Evolutionary conservation across 768 basidiomycete genomes (phyloP).

Genomic region (Calocybe gangraenosa): DNA sequence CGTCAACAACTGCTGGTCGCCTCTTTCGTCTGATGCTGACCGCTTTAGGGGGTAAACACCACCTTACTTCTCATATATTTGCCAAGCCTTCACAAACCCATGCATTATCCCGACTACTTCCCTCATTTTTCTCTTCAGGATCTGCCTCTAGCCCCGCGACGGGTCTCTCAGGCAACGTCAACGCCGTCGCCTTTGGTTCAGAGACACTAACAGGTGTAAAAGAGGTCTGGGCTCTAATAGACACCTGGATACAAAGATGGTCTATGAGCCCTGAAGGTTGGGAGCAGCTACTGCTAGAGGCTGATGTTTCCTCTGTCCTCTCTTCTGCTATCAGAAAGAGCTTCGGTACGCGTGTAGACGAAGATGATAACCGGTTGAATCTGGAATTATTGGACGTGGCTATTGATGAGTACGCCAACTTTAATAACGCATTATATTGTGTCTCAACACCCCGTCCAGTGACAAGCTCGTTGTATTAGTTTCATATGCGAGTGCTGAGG

Average conservation of each 20-base stretch:
- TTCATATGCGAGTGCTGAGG: constrained; percentile 61
- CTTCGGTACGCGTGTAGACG: constrained; percentile 31
- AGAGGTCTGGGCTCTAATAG: constrained; percentile 66
- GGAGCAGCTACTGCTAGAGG: constrained; percentile 60
- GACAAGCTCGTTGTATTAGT: constrained; percentile 56
- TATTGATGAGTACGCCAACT: constrained; percentile 44
- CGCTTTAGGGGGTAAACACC: constrained; percentile 65
- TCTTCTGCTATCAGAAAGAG: constrained; percentile 42
- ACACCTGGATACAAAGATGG: constrained; percentile 70
- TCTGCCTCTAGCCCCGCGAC: constrained; percentile 30
- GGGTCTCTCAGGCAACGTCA: constrained; percentile 57
- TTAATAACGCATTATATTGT: background rate
- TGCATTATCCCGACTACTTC: constrained; percentile 37
- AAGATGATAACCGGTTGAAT: constrained; percentile 49
- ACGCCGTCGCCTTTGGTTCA: constrained; percentile 52
- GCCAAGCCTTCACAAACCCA: constrained; percentile 47
- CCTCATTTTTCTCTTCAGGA: constrained; percentile 40
- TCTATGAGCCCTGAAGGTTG: constrained; percentile 61
- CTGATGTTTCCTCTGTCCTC: constrained; percentile 49
- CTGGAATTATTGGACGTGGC: constrained; percentile 72
- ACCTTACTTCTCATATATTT: constrained; percentile 56
- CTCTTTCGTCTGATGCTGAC: constrained; percentile 63
- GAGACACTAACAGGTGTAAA: constrained; percentile 38
- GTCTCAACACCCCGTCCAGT: constrained; percentile 23
- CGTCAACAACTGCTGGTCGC: constrained; percentile 62